Percentiles rank a stretch among this genome's conserved stretches.
phyloP scores from a whole-genome alignment of 2,329 filamentous ascomycete species.

The Ambrosiella beaveri region DNA sequence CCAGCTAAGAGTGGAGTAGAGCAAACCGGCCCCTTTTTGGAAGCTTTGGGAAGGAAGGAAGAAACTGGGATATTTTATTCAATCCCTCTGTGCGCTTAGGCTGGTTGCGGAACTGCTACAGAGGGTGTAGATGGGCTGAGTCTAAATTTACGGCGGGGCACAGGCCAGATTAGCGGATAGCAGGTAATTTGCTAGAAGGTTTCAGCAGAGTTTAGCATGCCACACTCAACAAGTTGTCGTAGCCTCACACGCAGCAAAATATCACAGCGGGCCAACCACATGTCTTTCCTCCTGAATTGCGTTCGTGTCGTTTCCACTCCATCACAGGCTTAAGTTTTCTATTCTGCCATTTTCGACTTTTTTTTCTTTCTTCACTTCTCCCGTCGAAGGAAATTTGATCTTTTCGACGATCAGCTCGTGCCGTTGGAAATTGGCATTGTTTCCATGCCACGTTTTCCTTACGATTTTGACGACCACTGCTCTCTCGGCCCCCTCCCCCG shows the following conservation, averaged over 20 bases:
- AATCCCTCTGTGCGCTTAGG: conserved; percentile 1
- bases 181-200: neutral
- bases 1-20: conserved; percentile 6
- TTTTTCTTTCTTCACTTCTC: conserved; percentile 1
- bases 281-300: conserved; percentile 7
- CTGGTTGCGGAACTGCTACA: neutral
- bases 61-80: conserved; percentile 8
- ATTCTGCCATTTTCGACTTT: conserved; percentile 5
- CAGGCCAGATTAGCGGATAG: neutral
- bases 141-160: neutral
- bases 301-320: conserved; percentile 11
- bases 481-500: neutral
- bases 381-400: neutral
- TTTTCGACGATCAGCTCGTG: neutral
- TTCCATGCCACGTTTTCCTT: neutral
- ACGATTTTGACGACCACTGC: neutral
- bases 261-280: conserved; percentile 1
- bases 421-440: neutral
- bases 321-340: neutral
- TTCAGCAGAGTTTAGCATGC: neutral
- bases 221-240: neutral
- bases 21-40: conserved; percentile 8
- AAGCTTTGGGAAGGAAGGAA: neutral
- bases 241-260: neutral
- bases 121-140: neutral